Conservation (phyloP, 345 rosid genomes). For the Corymbia maculata region DNA sequence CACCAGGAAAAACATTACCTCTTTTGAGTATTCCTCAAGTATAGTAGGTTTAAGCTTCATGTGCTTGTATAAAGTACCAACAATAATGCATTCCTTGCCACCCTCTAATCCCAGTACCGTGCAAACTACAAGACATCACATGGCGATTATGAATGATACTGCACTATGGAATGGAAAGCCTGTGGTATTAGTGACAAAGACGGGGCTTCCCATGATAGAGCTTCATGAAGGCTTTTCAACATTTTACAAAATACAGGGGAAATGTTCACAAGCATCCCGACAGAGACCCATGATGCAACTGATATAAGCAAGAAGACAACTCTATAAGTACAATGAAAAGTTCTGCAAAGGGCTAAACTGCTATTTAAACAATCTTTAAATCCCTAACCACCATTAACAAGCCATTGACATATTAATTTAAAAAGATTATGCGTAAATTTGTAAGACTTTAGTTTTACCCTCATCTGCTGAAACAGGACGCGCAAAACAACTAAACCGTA, state of each 20-base stretch:
- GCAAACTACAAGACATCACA: constrained; percentile 39
- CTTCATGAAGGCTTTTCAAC: neutral
- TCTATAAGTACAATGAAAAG: neutral
- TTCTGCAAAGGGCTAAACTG: neutral
- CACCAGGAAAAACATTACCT: constrained; percentile 24
- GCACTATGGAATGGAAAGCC: neutral
- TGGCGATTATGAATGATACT: neutral
- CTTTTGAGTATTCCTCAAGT: constrained; percentile 95
- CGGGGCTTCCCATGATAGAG: neutral
- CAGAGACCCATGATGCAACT: neutral
- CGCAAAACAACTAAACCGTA: neutral
- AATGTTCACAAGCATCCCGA: neutral
- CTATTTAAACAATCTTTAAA: neutral
- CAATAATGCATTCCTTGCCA: constrained; percentile 81
- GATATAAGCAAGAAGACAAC: neutral
- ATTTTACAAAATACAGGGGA: neutral
- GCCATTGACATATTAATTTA: neutral
- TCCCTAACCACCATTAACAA: neutral
- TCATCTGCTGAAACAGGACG: neutral
- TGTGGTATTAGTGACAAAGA: neutral
- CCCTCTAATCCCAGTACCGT: constrained; percentile 67
- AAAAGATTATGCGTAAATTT: neutral
- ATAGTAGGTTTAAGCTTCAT: constrained; percentile 94
- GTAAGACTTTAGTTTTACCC: neutral
- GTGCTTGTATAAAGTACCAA: constrained; percentile 90